Conservation (phyloP, 305 asterid species). For the Fraxinus angustifolia region DNA sequence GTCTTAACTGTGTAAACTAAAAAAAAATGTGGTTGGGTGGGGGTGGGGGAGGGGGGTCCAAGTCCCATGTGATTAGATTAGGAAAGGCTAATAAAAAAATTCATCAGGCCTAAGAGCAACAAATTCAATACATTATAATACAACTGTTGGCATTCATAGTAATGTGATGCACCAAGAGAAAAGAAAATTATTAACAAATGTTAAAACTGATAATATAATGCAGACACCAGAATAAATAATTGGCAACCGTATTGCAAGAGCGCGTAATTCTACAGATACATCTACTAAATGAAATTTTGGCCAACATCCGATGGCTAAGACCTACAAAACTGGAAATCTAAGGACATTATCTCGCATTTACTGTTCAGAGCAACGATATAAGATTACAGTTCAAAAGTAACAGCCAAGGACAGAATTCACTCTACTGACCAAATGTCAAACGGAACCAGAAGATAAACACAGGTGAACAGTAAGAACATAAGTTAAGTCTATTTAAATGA, state of each 20-base stretch:
- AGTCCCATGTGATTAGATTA: slow-evolving; percentile 52
- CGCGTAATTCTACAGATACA: slow-evolving; percentile 20
- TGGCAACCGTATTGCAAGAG: neutral
- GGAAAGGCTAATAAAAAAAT: slow-evolving; percentile 28
- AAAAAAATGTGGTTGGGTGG: no score
- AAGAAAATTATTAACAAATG: neutral
- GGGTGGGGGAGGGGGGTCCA: slow-evolving; percentile 20
- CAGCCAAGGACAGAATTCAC: neutral
- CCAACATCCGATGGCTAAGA: slow-evolving; percentile 27
- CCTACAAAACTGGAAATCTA: slow-evolving; percentile 1
- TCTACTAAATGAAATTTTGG: slow-evolving; percentile 28
- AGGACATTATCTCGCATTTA: slow-evolving; percentile 1
- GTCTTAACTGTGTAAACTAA: neutral
- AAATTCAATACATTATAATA: slow-evolving; percentile 39
- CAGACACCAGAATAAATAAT: slow-evolving; percentile 6
- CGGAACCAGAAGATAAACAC: neutral
- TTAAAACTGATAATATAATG: slow-evolving; percentile 4
- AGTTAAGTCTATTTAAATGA: no score
- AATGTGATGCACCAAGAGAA: slow-evolving; percentile 16
- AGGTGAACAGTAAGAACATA: neutral
- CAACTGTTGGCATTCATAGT: slow-evolving; percentile 31
- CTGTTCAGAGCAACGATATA: neutral
- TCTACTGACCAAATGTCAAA: neutral
- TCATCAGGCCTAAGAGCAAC: slow-evolving; percentile 25
- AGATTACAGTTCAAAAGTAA: neutral